Conservation (phyloP, 2,329 filamentous ascomycete genomes). For the Neophaeococcomyces aloes region DNA sequence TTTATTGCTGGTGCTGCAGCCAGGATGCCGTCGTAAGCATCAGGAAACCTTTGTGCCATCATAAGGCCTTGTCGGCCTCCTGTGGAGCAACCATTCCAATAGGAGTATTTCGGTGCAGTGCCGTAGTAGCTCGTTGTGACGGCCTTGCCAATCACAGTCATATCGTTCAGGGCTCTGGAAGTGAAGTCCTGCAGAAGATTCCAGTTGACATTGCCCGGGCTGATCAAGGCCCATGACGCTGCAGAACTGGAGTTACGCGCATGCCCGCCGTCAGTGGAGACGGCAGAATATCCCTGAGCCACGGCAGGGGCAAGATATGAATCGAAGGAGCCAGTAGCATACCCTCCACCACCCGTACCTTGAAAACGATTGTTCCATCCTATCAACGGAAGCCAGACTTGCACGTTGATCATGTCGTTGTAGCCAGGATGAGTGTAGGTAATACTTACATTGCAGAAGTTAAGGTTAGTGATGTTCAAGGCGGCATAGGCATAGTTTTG, state of each 20-base stretch:
- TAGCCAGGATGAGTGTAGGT: conserved; percentile 35
- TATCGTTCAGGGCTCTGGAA: conserved; percentile 26
- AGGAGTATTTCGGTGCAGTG: conserved; percentile 22
- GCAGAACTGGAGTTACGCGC: conserved; percentile 25
- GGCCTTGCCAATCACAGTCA: conserved; percentile 23
- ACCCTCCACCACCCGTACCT: conserved; percentile 31
- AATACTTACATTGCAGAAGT: conserved; percentile 36
- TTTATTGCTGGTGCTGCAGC: conserved; percentile 21
- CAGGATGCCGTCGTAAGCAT: conserved; percentile 23
- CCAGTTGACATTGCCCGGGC: conserved; percentile 29
- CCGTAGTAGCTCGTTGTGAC: conserved; percentile 11
- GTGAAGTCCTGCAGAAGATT: conserved; percentile 28
- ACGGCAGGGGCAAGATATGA: conserved; percentile 15
- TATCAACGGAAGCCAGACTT: conserved; percentile 28
- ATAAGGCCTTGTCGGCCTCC: conserved; percentile 51
- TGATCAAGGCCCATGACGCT: conserved; percentile 31
- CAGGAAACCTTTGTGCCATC: conserved; percentile 26
- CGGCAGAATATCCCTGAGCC: conserved; percentile 31
- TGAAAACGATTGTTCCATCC: conserved; percentile 32
- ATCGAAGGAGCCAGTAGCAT: conserved; percentile 12
- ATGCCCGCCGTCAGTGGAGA: conserved; percentile 39
- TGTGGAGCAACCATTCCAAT: conserved; percentile 50
- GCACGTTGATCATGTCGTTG: conserved; percentile 29
- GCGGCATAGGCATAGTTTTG: too few species aligned
- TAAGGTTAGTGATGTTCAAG: neutral